Conservation (phyloP, 2,329 filamentous ascomycete species). For the Sarocladium kiliense region DNA sequence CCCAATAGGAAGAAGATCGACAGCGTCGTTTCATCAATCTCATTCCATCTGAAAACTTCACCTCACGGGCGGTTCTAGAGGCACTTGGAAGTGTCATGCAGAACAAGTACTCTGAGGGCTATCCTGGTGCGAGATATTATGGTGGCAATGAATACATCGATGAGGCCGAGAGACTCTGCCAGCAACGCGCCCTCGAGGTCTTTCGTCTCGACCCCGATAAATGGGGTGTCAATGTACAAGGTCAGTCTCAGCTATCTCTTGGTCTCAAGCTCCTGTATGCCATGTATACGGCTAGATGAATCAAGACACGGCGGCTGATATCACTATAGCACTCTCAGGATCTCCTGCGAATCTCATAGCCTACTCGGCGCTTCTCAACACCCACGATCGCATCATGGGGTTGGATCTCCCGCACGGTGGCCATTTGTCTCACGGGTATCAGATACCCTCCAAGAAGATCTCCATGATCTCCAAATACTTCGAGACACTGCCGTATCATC, state of each 20-base stretch:
- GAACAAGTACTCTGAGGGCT: constrained; percentile 97
- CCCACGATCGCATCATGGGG: constrained; percentile 92
- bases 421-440: constrained; percentile 91
- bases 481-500: constrained; percentile 88
- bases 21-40: constrained; percentile 97
- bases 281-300: too few species aligned
- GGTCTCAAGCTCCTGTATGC: too few species aligned
- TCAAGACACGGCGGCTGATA: too few species aligned
- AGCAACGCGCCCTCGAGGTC: constrained; percentile 77
- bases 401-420: constrained; percentile 92
- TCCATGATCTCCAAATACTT: constrained; percentile 97
- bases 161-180: constrained; percentile 78
- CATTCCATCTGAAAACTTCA: constrained; percentile 90
- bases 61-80: constrained; percentile 81
- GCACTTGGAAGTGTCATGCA: constrained; percentile 88
- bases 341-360: constrained; percentile 74
- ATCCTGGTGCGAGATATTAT: constrained; percentile 90
- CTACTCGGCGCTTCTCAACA: constrained; percentile 84
- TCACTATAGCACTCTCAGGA: constrained; percentile 61
- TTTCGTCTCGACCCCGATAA: constrained; percentile 76
- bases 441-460: constrained; percentile 86
- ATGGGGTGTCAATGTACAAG: constrained; percentile 96
- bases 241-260: constrained; percentile 51
- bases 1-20: constrained; percentile 77
- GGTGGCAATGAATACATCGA: constrained; percentile 95